Evolutionary conservation across 2,329 filamentous ascomycete species (phyloP).

Genomic region (Penicillium psychrosexuale): DNA sequence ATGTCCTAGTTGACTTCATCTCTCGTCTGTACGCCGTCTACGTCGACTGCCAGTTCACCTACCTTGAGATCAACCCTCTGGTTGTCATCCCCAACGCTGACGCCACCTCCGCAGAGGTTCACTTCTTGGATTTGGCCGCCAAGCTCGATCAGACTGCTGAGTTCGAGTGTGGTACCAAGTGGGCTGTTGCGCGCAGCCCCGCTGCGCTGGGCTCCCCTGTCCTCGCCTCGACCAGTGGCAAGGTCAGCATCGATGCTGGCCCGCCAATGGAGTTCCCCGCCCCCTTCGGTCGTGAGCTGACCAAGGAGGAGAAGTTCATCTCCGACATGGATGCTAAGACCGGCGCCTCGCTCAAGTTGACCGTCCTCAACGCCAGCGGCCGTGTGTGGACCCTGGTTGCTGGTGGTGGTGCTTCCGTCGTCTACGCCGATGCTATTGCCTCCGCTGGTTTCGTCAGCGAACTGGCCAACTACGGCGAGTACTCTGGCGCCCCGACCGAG

Average conservation of each 20-base stretch:
- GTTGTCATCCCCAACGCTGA: constrained; percentile 95
- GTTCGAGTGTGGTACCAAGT: constrained; percentile 98
- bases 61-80: constrained; percentile 99
- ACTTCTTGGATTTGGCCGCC: constrained; percentile 97
- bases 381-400: constrained; percentile 98
- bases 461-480: constrained; percentile 99
- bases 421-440: constrained; percentile 98
- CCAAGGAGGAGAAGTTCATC: constrained; percentile 99
- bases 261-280: constrained; percentile 99
- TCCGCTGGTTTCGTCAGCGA: constrained; percentile 92
- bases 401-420: constrained; percentile 98
- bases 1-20: constrained; percentile 99
- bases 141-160: constrained; percentile 99
- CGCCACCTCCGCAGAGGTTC: constrained; percentile 85
- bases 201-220: constrained; percentile 79
- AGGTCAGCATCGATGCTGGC: constrained; percentile 91
- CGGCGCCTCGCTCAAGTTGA: constrained; percentile 96
- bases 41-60: constrained; percentile 99
- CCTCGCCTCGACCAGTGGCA: constrained; percentile 61
- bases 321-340: constrained; percentile 99
- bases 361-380: constrained; percentile 85
- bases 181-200: constrained; percentile 91
- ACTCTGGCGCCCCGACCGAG: constrained; percentile 98
- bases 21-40: constrained; percentile 97
- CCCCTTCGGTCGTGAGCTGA: constrained; percentile 96